Percentiles rank a stretch among this genome's conserved stretches.
Conservation (phyloP, 169 alveolate genomes). For the Plasmodium ovale region DNA sequence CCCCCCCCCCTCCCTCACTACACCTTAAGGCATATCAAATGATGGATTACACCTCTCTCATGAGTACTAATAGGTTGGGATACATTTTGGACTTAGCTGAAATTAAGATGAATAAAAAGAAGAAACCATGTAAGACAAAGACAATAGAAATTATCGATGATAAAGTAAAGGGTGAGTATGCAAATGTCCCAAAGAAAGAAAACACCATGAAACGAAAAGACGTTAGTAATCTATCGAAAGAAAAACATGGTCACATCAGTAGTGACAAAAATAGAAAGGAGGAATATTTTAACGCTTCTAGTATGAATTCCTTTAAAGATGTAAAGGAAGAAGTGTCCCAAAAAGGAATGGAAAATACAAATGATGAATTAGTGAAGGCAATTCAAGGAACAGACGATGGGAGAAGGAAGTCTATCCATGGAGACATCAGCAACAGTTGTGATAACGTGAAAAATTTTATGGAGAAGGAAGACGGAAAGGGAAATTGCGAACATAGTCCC, state of each 20-base stretch:
- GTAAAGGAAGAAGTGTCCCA: background rate
- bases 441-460: background rate
- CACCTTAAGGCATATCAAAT: slow-evolving; percentile 78
- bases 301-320: background rate
- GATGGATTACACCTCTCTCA: slow-evolving; percentile 79
- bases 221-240: background rate
- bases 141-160: slow-evolving; percentile 33
- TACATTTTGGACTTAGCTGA: slow-evolving; percentile 77
- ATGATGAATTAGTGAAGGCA: background rate
- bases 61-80: slow-evolving; percentile 80
- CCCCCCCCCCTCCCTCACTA: no score
- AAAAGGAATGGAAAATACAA: background rate
- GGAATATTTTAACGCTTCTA: background rate
- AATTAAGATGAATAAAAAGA: slow-evolving; percentile 62
- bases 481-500: background rate
- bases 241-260: background rate
- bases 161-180: slow-evolving; percentile 3
- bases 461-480: background rate
- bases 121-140: slow-evolving; percentile 26
- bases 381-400: background rate
- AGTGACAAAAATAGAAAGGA: background rate
- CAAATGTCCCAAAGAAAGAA: slow-evolving; percentile 8
- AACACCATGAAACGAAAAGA: background rate
- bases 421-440: no score
- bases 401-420: no score